Conservation (phyloP, 495 filamentous ascomycete species). For the Aspergillus cristatus region DNA sequence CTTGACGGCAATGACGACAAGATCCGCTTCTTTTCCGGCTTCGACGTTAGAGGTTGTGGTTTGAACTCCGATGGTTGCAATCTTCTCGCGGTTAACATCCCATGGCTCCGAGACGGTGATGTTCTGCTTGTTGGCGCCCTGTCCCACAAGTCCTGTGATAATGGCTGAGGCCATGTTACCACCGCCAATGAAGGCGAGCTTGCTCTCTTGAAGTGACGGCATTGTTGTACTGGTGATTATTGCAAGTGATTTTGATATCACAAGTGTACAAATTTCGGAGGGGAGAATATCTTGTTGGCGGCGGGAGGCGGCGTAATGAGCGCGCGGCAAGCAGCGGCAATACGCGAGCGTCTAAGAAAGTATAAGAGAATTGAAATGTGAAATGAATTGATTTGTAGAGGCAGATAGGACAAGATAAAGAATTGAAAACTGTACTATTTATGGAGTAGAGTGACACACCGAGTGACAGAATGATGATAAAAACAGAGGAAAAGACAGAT, state of each 20-base stretch:
- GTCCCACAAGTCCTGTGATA: slow-evolving; percentile 29
- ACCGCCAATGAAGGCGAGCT: slow-evolving; percentile 35
- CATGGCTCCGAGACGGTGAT: slow-evolving; percentile 70
- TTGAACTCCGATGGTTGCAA: slow-evolving; percentile 78
- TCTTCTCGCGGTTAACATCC: slow-evolving; percentile 74
- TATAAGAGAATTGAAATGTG: no score
- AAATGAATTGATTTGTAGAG: no score
- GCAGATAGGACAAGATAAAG: no score
- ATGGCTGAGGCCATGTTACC: slow-evolving; percentile 40
- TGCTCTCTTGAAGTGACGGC: slow-evolving; percentile 26
- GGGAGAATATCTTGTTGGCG: no score
- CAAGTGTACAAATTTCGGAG: no score
- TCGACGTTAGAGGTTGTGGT: slow-evolving; percentile 79
- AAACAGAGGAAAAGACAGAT: no score
- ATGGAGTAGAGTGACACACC: no score
- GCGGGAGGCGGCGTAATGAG: no score
- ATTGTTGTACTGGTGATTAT: background rate
- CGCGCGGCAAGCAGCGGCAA: no score
- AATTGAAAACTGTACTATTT: no score
- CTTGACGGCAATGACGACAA: slow-evolving; percentile 70
- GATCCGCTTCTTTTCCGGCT: slow-evolving; percentile 86
- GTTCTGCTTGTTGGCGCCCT: slow-evolving; percentile 27
- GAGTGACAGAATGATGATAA: no score
- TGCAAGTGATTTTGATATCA: background rate
- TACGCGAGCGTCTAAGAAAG: no score